A percentile compares a stretch with the other conserved stretches of the same genome.
These are phyloP conservation scores for Hypoxylon sp. DNA, from an alignment of 2,329 filamentous ascomycete genomes.

Conservation along the genomic window DNA sequence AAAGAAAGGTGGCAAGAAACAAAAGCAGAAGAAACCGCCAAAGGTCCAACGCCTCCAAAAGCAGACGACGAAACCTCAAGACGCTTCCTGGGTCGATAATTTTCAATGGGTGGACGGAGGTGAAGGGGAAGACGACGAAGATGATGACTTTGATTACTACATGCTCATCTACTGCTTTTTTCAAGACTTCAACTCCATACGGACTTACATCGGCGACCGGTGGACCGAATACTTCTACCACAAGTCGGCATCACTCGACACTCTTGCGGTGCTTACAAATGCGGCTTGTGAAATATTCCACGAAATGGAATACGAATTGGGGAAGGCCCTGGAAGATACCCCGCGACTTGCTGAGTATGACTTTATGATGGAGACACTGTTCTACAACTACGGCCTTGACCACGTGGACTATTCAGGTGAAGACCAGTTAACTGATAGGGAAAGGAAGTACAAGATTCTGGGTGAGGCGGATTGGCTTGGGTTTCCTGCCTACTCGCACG, in stretches of 20 bases:
- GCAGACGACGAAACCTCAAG: neutral
- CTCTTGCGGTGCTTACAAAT: conserved; percentile 51
- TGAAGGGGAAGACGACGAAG: conserved; percentile 36
- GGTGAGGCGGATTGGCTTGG: conserved; percentile 51
- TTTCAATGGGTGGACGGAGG: conserved; percentile 40
- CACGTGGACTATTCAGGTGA: conserved; percentile 49
- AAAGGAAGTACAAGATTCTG: conserved; percentile 45
- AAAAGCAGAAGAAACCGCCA: conserved; percentile 28
- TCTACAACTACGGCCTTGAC: conserved; percentile 46
- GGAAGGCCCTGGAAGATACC: conserved; percentile 34
- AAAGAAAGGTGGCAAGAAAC: conserved; percentile 19
- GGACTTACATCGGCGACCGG: conserved; percentile 49
- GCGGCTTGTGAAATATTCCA: conserved; percentile 52
- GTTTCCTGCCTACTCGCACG: conserved; percentile 39
- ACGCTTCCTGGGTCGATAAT: conserved; percentile 43
- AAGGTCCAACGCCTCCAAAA: conserved; percentile 18
- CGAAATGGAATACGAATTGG: conserved; percentile 47
- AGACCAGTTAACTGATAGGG: conserved; percentile 32
- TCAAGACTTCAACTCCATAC: conserved; percentile 52
- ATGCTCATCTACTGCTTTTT: conserved; percentile 55
- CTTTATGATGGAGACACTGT: conserved; percentile 48
- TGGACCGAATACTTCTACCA: conserved; percentile 53
- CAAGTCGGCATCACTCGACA: conserved; percentile 43
- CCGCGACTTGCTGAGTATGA: conserved; percentile 41
- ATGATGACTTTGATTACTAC: conserved; percentile 49